These are phyloP conservation scores for Brassica nigra DNA, from an alignment of 345 rosid genomes.

Conservation along the genomic window DNA sequence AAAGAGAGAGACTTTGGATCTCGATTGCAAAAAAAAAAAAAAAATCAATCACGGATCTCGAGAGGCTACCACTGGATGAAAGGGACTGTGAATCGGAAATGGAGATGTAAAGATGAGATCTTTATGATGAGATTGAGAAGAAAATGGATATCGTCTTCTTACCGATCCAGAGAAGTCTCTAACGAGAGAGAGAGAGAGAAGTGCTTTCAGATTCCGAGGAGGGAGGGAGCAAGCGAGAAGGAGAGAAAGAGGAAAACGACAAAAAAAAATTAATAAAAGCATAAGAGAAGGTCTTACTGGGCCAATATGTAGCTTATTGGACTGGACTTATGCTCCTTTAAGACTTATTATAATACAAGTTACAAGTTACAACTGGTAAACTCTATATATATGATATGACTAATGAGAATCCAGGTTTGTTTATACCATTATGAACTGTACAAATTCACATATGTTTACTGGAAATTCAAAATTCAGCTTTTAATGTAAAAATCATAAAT, in stretches of 20 bases:
- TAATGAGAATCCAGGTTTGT: too few relatives aligned
- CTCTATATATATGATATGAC: too few relatives aligned
- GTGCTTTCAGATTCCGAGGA: slow-evolving; percentile 36
- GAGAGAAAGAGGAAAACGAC: slow-evolving; percentile 6
- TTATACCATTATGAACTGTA: too few relatives aligned
- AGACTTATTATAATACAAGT: too few relatives aligned
- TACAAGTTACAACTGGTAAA: too few relatives aligned
- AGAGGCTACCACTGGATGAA: background rate
- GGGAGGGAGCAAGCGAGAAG: background rate
- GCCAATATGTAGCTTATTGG: slow-evolving; percentile 13
- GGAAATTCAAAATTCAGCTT: too few relatives aligned
- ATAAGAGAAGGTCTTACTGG: background rate
- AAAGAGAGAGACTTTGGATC: slow-evolving; percentile 24
- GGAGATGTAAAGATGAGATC: slow-evolving; percentile 11
- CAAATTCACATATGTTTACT: too few relatives aligned
- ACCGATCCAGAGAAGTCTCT: slow-evolving; percentile 31
- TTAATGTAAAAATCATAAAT: too few relatives aligned
- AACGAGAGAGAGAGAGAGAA: slow-evolving; percentile 5
- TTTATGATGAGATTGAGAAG: background rate
- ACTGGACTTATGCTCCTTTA: background rate
- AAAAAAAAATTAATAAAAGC: background rate
- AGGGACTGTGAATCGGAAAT: slow-evolving; percentile 19
- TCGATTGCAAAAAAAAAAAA: background rate
- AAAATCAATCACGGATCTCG: background rate
- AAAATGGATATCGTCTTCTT: slow-evolving; percentile 21